phyloP scores from a whole-genome alignment of 257 asterid genomes.

The Solanum bulbocastanum region DNA sequence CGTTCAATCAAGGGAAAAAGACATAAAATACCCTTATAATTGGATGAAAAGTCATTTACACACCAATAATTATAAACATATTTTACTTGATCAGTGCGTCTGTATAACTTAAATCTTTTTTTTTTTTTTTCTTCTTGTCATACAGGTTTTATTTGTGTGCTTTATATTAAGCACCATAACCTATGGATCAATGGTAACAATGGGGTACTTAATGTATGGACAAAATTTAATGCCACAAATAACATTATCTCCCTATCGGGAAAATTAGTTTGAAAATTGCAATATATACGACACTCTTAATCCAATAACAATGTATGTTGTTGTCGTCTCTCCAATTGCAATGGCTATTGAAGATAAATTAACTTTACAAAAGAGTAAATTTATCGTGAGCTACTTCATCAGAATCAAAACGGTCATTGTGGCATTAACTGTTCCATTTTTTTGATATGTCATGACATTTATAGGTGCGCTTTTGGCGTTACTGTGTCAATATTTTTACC shows the following conservation, averaged over 20 bases:
- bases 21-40: too few relatives aligned
- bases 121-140: background rate
- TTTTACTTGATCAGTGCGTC: background rate
- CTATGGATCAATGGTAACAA: slow-evolving; percentile 36
- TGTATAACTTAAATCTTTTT: background rate
- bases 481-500: too few relatives aligned
- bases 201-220: slow-evolving; percentile 53
- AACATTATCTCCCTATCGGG: slow-evolving; percentile 18
- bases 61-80: background rate
- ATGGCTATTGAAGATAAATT: slow-evolving; percentile 5
- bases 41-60: too few relatives aligned
- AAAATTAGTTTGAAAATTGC: slow-evolving; percentile 30
- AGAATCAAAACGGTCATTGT: background rate
- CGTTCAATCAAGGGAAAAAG: too few relatives aligned
- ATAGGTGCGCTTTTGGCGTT: slow-evolving; percentile 22
- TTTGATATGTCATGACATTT: slow-evolving; percentile 32
- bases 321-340: slow-evolving; percentile 1
- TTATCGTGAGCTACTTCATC: background rate
- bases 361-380: background rate
- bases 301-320: background rate
- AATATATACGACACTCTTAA: slow-evolving; percentile 34
- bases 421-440: too few relatives aligned
- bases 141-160: slow-evolving; percentile 33
- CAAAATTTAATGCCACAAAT: slow-evolving; percentile 16
- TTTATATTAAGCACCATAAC: slow-evolving; percentile 25